These are phyloP conservation scores for Cryptosporidium ubiquitum DNA, from an alignment of 169 alveolate genomes.

Conservation along the genomic window DNA sequence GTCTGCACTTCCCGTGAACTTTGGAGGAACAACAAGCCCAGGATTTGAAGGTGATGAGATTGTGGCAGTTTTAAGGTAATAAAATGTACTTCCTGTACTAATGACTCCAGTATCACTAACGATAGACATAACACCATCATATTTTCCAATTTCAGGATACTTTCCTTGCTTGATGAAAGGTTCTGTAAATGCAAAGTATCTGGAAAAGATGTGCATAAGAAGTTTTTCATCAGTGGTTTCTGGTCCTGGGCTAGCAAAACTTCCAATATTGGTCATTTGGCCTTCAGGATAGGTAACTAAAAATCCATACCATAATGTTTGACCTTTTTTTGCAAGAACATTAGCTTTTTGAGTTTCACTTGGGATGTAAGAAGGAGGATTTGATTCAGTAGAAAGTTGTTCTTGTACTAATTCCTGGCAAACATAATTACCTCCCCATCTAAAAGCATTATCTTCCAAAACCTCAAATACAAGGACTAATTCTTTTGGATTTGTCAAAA, in stretches of 20 bases:
- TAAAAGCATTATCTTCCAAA: slow-evolving; percentile 32
- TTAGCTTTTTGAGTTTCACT: slow-evolving; percentile 6
- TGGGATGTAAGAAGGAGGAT: slow-evolving; percentile 34
- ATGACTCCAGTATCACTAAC: slow-evolving; percentile 16
- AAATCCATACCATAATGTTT: slow-evolving; percentile 59
- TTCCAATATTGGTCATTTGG: slow-evolving; percentile 21
- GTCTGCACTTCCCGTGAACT: slow-evolving; percentile 32
- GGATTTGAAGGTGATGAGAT: slow-evolving; percentile 59
- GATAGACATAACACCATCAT: slow-evolving; percentile 35
- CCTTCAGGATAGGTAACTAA: not conserved
- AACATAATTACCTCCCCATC: slow-evolving; percentile 68
- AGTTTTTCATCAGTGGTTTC: slow-evolving; percentile 13
- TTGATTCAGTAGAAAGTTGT: slow-evolving; percentile 25
- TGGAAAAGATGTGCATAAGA: slow-evolving; percentile 43
- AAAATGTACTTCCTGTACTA: slow-evolving; percentile 7
- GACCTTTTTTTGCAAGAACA: slow-evolving; percentile 59
- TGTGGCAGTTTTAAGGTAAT: slow-evolving; percentile 49
- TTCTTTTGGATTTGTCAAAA: slow-evolving; percentile 35
- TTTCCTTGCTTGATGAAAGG: slow-evolving; percentile 55
- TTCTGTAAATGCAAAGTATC: slow-evolving; percentile 49
- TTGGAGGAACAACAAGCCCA: slow-evolving; percentile 59
- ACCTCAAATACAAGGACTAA: slow-evolving; percentile 47
- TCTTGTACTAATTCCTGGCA: slow-evolving; percentile 63
- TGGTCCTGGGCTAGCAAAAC: slow-evolving; percentile 60
- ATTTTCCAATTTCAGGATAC: slow-evolving; percentile 63